Conservation (phyloP, 2,329 filamentous ascomycete species). For the Hymenotorrendiella dingleyae region DNA sequence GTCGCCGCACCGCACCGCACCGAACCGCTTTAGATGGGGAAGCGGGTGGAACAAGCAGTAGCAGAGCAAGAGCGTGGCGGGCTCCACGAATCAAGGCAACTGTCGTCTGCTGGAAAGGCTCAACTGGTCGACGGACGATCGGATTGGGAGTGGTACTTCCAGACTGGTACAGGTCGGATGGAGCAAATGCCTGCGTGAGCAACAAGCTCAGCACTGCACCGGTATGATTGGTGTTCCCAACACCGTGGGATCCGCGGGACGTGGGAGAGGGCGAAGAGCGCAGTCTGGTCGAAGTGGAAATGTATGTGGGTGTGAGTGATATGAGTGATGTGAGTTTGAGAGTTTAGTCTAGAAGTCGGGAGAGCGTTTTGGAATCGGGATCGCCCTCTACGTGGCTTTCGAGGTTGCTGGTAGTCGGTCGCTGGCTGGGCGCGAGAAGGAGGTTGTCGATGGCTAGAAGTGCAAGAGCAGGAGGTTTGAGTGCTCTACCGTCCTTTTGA, state of each 20-base stretch:
- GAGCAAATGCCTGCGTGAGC: too few relatives aligned
- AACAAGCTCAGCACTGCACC: too few relatives aligned
- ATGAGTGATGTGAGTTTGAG: too few relatives aligned
- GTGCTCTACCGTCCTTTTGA: slow-evolving; percentile 7
- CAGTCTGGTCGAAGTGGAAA: slow-evolving; percentile 3
- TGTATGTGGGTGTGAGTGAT: neutral
- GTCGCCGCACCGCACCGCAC: too few relatives aligned
- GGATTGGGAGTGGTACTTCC: slow-evolving; percentile 2
- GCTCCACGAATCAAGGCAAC: neutral
- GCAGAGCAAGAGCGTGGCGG: neutral
- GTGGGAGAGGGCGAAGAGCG: slow-evolving; percentile 6
- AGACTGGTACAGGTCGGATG: too few relatives aligned
- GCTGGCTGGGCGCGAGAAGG: neutral
- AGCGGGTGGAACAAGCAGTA: neutral
- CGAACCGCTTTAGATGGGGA: too few relatives aligned
- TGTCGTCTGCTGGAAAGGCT: neutral
- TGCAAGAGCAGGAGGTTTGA: neutral
- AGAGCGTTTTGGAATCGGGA: neutral
- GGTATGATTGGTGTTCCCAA: slow-evolving; percentile 12
- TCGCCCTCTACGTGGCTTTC: neutral
- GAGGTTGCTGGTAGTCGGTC: neutral
- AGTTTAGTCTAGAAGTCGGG: too few relatives aligned
- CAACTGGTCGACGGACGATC: neutral
- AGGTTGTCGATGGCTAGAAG: neutral
- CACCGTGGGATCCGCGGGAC: slow-evolving; percentile 7